These are phyloP conservation scores for Sporothrix euskadiensis DNA, from an alignment of 2,329 filamentous ascomycete species.

Conservation along the genomic window DNA sequence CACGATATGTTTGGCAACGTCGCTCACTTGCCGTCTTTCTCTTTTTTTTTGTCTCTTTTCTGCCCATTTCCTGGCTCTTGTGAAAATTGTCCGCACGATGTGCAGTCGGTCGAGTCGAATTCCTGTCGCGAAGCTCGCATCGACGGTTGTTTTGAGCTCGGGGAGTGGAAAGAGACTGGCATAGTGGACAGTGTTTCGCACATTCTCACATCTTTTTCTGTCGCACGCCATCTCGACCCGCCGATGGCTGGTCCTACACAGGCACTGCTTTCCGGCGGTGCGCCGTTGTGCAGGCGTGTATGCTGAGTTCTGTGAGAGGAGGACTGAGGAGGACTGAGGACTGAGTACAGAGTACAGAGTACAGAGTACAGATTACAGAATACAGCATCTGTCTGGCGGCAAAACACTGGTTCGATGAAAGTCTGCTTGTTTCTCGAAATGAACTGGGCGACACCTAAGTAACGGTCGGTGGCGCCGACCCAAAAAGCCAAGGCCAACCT, in stretches of 20 bases:
- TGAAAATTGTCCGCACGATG: conserved; percentile 1
- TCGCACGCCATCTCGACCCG: neutral
- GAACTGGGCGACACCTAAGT: neutral
- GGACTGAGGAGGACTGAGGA: neutral
- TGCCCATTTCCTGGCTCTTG: neutral
- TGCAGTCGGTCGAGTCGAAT: conserved; percentile 13
- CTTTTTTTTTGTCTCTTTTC: neutral
- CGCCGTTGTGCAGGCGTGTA: neutral
- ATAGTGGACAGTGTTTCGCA: neutral
- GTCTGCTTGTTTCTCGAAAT: conserved; percentile 1
- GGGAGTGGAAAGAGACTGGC: neutral
- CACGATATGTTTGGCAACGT: neutral
- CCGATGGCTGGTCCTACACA: neutral
- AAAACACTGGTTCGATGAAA: neutral
- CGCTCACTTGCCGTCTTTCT: neutral
- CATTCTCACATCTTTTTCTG: neutral
- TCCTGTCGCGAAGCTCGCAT: conserved; percentile 8
- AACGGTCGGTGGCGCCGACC: conserved; percentile 20
- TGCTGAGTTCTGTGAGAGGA: neutral
- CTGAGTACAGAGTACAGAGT: neutral
- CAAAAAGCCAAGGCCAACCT: too few relatives aligned
- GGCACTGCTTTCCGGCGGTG: neutral
- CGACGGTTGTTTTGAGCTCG: conserved; percentile 15
- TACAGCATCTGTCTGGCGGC: neutral
- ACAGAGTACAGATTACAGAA: neutral